Conservation (phyloP, 2,329 filamentous ascomycete species). For the Pseudogymnoascus destructans region DNA sequence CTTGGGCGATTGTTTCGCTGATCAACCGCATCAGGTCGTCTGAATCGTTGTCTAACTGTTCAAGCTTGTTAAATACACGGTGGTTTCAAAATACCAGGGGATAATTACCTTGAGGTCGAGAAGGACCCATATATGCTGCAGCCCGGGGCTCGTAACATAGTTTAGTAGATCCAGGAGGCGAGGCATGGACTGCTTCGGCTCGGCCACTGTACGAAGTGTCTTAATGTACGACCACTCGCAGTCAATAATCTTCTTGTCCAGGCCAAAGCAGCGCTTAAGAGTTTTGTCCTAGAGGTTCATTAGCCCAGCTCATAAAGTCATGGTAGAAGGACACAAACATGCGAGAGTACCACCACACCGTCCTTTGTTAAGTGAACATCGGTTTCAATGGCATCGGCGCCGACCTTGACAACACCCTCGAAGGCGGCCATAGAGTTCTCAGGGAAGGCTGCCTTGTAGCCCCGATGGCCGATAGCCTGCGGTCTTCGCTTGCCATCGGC, state of each 20-base stretch:
- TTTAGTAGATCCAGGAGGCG: constrained; percentile 60
- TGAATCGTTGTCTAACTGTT: constrained; percentile 54
- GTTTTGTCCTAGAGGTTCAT: constrained; percentile 46
- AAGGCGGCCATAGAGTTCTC: constrained; percentile 83
- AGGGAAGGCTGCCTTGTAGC: constrained; percentile 63
- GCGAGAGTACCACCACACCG: constrained; percentile 71
- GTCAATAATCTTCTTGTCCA: constrained; percentile 58
- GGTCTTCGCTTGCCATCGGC: constrained; percentile 34
- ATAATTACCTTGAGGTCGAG: constrained; percentile 69
- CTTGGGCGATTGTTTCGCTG: constrained; percentile 45
- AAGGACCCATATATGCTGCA: constrained; percentile 63
- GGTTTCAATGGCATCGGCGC: constrained; percentile 74
- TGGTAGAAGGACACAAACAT: constrained; percentile 36
- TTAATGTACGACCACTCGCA: constrained; percentile 64
- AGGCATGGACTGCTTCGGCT: constrained; percentile 60
- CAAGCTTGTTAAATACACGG: not conserved
- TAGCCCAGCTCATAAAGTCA: not conserved
- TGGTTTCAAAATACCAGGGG: not conserved
- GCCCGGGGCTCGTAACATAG: constrained; percentile 51
- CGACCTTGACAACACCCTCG: constrained; percentile 55
- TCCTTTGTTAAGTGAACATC: constrained; percentile 77
- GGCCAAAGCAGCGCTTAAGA: constrained; percentile 70
- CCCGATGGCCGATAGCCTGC: constrained; percentile 65
- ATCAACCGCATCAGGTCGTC: constrained; percentile 59
- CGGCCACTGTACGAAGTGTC: constrained; percentile 50